phyloP scores from a whole-genome alignment of 2,329 filamentous ascomycete species.

The Pleoardoris graminearum region DNA sequence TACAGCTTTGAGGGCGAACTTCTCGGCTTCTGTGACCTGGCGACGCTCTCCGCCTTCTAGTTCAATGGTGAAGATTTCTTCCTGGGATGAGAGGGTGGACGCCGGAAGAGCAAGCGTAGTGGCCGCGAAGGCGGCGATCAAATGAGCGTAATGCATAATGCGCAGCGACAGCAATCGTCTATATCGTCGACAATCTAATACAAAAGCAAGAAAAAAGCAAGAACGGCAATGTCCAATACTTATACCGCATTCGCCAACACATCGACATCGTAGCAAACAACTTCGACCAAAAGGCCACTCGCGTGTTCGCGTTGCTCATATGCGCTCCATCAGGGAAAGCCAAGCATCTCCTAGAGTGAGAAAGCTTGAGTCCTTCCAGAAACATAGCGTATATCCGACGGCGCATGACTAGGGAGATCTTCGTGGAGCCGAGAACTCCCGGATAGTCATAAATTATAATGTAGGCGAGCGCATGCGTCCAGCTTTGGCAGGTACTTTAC shows the following conservation, averaged over 20 bases:
- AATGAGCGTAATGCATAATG: slow-evolving; percentile 6
- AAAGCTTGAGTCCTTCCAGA: slow-evolving; percentile 9
- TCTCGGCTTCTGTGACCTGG: slow-evolving; percentile 89
- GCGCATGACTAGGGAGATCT: slow-evolving; percentile 7
- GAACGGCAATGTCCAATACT: too few species aligned
- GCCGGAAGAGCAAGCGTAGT: slow-evolving; percentile 6
- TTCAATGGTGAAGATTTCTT: slow-evolving; percentile 70
- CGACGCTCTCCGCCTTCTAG: slow-evolving; percentile 72
- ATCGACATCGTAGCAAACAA: not conserved
- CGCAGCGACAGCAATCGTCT: too few species aligned
- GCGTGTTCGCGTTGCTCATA: not conserved
- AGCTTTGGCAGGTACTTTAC: not conserved
- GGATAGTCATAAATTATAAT: not conserved
- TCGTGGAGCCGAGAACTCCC: not conserved
- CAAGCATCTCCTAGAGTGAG: not conserved
- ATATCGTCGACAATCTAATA: too few species aligned
- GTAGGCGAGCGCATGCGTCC: not conserved
- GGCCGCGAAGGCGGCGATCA: slow-evolving; percentile 2
- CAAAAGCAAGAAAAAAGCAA: too few species aligned
- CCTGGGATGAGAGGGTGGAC: not conserved
- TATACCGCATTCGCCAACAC: not conserved
- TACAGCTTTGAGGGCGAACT: slow-evolving; percentile 82
- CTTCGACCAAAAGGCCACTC: not conserved
- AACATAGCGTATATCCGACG: not conserved
- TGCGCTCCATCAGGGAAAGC: slow-evolving; percentile 8